Base-by-base conservation (phyloP, 2,329 filamentous ascomycete species). In the Emergomyces orientalis region DNA sequence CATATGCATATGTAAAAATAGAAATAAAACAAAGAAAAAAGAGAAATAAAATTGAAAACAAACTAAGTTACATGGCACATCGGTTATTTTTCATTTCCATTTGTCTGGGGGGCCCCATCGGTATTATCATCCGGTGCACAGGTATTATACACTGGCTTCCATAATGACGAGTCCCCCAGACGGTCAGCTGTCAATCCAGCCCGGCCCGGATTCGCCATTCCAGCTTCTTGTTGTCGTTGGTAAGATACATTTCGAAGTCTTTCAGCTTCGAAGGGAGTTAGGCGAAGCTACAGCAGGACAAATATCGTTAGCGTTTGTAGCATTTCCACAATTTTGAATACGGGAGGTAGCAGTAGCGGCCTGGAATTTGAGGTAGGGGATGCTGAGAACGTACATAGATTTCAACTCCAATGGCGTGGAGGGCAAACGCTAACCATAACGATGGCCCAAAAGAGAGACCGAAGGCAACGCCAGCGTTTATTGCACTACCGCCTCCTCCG, bases 181-280 rank as follows among this genome's bases (percentile, higher is more conserved):
- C 73, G 69, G 66, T 80, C 78, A 2, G 67, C 73, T 0, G 78
- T 80, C 52, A 80, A 67, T 1, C 80, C 81, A 1, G 77, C 75
- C 22, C 76, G 74, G 0, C 79, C 81, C 0, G 83, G 78, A 19
- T 77, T 74, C 54, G 69, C 75, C 71, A 81, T 77, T 0, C 83
- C 83, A 3, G 80, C 78, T 65, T 82, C 81, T 7, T 84, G 65
- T 67, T 86, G 83, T 51, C 78, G 75, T 68, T 83, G 78, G 65
- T 83, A 84, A 4, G 80, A 82, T 1, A 86, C 75, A 19, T 77
- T 75, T 14, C 83, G 76, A 54, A 86, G 71, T 7, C 84, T 74
- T 55, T 84, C 76, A 0, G 74, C 73, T 66, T 86, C 84, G 13
- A 70, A 76, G 0, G 83, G 81, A 0, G 84, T 86, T 19, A 84